These are phyloP conservation scores for Mortierella sp. DNA, from an alignment of 371 early-diverging fungal genomes.

Conservation along the genomic window DNA sequence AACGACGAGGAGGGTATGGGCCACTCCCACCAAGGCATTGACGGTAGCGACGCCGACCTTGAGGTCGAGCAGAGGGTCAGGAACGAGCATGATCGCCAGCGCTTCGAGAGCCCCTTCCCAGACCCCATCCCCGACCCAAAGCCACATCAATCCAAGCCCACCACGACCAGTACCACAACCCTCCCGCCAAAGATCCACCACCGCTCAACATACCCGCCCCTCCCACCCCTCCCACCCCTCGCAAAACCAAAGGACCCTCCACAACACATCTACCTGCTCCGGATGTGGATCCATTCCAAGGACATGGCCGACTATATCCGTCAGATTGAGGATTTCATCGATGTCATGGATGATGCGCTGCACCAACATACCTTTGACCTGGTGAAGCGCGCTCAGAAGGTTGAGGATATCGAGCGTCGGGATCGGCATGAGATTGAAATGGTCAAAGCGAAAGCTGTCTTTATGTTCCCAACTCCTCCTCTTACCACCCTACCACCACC, in stretches of 20 bases:
- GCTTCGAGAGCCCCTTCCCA: background rate
- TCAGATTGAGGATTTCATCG: background rate
- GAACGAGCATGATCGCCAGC: background rate
- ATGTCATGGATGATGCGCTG: background rate
- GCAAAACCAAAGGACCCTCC: background rate
- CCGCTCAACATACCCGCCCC: background rate
- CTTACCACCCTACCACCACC: background rate
- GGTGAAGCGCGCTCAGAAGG: background rate
- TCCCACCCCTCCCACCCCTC: background rate
- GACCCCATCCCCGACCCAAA: too few relatives aligned
- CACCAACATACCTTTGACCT: background rate
- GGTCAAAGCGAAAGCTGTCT: background rate
- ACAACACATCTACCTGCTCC: background rate
- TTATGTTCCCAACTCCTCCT: background rate
- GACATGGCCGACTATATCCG: background rate
- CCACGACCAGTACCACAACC: background rate
- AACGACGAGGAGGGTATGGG: background rate
- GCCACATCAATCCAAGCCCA: background rate
- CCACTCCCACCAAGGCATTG: background rate
- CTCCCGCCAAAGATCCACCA: background rate
- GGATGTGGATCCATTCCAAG: constrained; percentile 1
- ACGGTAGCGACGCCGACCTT: background rate
- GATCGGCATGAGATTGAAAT: background rate
- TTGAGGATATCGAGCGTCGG: background rate
- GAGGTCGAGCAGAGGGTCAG: background rate